Evolutionary conservation across 2,329 filamentous ascomycete species (phyloP).

Genomic region (Cercospora zeina): DNA sequence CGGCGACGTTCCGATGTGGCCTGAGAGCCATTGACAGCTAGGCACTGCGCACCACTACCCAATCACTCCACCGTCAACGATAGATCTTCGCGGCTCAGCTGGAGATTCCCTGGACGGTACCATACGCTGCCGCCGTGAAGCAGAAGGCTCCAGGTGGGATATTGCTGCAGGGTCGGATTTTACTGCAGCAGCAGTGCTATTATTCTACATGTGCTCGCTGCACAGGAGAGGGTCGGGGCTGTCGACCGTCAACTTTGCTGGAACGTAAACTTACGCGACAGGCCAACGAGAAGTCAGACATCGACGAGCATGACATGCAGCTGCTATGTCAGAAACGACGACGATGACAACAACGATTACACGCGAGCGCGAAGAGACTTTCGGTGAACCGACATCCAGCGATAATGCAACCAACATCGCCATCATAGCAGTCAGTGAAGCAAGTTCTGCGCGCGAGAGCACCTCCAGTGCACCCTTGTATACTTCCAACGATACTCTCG

Average conservation of each 20-base stretch:
- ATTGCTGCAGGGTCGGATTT: neutral
- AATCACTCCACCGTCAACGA: neutral
- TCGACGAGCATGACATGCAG: neutral
- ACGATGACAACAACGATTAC: neutral
- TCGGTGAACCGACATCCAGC: neutral
- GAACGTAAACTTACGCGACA: neutral
- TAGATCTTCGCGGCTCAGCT: neutral
- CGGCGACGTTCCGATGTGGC: neutral
- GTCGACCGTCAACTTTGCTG: neutral
- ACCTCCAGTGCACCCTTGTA: neutral
- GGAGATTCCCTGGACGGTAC: neutral
- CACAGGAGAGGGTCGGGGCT: neutral
- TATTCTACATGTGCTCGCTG: neutral
- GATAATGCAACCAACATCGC: neutral
- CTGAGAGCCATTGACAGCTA: neutral
- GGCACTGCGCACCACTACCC: neutral
- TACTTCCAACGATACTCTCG: neutral
- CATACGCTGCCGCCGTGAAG: neutral
- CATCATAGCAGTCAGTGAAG: neutral
- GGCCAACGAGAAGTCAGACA: neutral
- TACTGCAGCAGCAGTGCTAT: neutral
- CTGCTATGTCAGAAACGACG: neutral
- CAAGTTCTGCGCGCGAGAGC: neutral
- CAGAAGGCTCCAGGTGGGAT: neutral
- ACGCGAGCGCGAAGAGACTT: neutral